phyloP scores from a whole-genome alignment of 305 asterid species.

The Fraxinus baroniana region DNA sequence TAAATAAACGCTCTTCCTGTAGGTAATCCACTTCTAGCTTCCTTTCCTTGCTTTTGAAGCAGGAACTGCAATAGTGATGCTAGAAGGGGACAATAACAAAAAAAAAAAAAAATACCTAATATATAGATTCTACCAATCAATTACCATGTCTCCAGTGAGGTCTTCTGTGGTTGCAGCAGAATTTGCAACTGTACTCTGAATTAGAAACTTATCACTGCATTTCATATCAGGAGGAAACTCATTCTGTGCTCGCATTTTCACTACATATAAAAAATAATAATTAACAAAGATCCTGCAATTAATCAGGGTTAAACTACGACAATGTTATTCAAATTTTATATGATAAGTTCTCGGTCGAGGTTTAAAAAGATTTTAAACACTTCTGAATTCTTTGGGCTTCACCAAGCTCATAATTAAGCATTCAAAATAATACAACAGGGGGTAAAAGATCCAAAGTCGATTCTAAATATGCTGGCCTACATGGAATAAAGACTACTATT shows the following conservation, averaged over 20 bases:
- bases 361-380: neutral
- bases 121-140: slow-evolving; percentile 1
- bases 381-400: neutral
- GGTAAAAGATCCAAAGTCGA: slow-evolving; percentile 7
- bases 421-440: neutral
- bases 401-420: neutral
- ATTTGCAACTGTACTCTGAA: slow-evolving; percentile 42
- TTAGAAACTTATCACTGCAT: slow-evolving; percentile 44
- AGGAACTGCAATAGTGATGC: neutral
- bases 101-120: neutral
- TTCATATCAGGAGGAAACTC: slow-evolving; percentile 29
- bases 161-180: slow-evolving; percentile 32
- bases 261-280: slow-evolving; percentile 21
- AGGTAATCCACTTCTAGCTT: neutral
- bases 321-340: neutral
- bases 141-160: slow-evolving; percentile 35
- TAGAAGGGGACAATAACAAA: neutral
- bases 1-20: neutral
- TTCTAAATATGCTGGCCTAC: neutral
- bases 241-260: slow-evolving; percentile 36
- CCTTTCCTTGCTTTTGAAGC: slow-evolving; percentile 3
- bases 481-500: slow-evolving; percentile 1
- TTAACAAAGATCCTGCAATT: neutral
- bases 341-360: neutral
- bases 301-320: neutral